Conservation (phyloP, 2,329 filamentous ascomycete genomes). For the Colletotrichum tanaceti region DNA sequence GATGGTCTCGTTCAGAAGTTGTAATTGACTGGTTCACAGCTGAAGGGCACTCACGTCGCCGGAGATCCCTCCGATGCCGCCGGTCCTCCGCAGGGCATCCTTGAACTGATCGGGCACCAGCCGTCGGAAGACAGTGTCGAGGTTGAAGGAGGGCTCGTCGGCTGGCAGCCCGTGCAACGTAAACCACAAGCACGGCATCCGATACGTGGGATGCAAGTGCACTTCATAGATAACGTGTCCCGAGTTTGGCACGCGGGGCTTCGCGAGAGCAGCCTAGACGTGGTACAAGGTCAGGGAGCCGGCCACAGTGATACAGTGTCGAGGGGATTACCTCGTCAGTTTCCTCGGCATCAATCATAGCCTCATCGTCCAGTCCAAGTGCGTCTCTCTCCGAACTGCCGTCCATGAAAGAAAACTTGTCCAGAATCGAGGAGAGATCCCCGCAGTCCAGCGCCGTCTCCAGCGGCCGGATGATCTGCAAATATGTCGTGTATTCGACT, state of each 20-base stretch:
- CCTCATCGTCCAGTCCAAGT: constrained; percentile 52
- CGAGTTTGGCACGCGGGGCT: constrained; percentile 48
- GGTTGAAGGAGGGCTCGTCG: constrained; percentile 67
- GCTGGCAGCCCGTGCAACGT: constrained; percentile 68
- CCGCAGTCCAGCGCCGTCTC: constrained; percentile 57
- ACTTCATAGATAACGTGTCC: constrained; percentile 77
- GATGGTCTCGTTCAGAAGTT: constrained; percentile 44
- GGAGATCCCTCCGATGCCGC: constrained; percentile 79
- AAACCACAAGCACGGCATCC: constrained; percentile 82
- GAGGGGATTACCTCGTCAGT: constrained; percentile 59
- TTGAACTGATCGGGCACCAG: constrained; percentile 77
- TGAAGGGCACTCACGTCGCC: constrained; percentile 72
- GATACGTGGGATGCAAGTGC: constrained; percentile 79
- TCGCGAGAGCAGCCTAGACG: constrained; percentile 55
- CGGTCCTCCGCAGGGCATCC: constrained; percentile 67
- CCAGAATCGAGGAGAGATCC: constrained; percentile 60
- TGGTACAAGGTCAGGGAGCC: constrained; percentile 11
- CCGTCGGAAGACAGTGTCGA: constrained; percentile 77
- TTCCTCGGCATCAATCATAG: constrained; percentile 64
- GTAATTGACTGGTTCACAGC: constrained; percentile 49
- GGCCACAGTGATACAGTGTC: constrained; percentile 14
- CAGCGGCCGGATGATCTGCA: constrained; percentile 68
- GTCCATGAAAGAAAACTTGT: constrained; percentile 57
- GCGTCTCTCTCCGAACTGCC: constrained; percentile 31
- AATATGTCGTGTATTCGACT: constrained; percentile 61